A percentile compares a stretch with the other conserved stretches of the same genome.
Evolutionary conservation across 2,329 filamentous ascomycete species (phyloP).

Genomic region (Neopestalotiopsis sp.): DNA sequence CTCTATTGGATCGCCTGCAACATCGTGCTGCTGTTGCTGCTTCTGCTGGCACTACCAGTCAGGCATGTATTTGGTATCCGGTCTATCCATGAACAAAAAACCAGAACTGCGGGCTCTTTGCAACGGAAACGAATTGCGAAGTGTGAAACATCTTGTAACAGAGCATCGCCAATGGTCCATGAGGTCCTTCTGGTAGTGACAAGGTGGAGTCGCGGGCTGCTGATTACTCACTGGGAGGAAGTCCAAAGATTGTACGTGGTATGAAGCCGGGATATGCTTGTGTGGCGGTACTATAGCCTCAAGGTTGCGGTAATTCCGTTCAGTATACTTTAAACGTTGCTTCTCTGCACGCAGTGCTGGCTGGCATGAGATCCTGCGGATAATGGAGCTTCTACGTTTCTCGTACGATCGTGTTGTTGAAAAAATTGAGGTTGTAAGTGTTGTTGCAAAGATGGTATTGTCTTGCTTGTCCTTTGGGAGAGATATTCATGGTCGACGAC

Average conservation of each 20-base stretch:
- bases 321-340: neutral
- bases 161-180: neutral
- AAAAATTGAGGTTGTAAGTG: neutral
- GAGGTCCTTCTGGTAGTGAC: neutral
- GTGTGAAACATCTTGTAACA: neutral
- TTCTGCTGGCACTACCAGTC: neutral
- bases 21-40: neutral
- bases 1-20: neutral
- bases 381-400: neutral
- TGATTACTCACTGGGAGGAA: neutral
- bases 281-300: neutral
- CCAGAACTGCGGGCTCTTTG: conserved; percentile 1
- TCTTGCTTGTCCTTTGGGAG: neutral
- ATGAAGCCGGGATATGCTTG: neutral
- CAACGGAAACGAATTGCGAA: neutral
- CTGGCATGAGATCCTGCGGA: neutral
- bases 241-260: neutral
- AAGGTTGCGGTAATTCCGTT: conserved; percentile 11
- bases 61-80: neutral
- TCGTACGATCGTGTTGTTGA: neutral
- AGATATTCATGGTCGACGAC: neutral
- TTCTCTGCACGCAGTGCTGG: neutral
- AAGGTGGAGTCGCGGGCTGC: conserved; percentile 5
- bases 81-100: too few relatives aligned
- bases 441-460: conserved; percentile 2